Evolutionary conservation across 768 basidiomycete species (phyloP), one percentile per base, ranked within the genome.

Genomic region (Termitomyces sp.): DNA sequence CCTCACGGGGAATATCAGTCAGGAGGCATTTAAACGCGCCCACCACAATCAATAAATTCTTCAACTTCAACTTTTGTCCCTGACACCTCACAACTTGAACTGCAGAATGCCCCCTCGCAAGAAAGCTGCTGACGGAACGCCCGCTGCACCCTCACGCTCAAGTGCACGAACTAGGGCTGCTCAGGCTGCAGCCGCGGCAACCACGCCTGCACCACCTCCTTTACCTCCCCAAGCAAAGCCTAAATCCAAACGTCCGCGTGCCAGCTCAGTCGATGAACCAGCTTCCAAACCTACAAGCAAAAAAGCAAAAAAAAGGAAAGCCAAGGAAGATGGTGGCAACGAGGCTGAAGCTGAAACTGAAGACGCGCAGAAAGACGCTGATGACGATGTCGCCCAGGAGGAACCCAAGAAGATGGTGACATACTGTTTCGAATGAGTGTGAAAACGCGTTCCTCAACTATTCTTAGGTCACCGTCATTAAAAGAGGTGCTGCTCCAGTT

Each of bases 401-500:
- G 63, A 73, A 38, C 72, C 77, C n/a, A 69, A 74, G 66, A 83
- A 83, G 64, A 82, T 83, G 80, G 81, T 80, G 57, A 65, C 65
- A 68, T 45, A 47, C 34, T 15, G 34, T 29, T 48, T 11, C 0
- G 8, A 40, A 8, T 45, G 15, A 51, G 52, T 54, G 45, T 15
- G 17, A 45, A 59, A 31, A 60, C 36, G 52, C 52, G 42, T 54
- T 54, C 43, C 62, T 48, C 58, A 64, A 49, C 25, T 42, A 15
- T 52, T 43, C 25, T 34, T 37, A 73, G 70, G 69, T 71, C 46
- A 72, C 69, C 55, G 79, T 85, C 6, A 48, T 86, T 38, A 84
- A 83, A 69, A 73, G 83, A 31, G 84, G 83, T 15, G 78, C 79
- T 15, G 84, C 83, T 6, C 85, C 84, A 36, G 83, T 86, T 4